Evolutionary conservation across 805 yeast genomes (phyloP).

Genomic region (Blastobotrys americana): DNA sequence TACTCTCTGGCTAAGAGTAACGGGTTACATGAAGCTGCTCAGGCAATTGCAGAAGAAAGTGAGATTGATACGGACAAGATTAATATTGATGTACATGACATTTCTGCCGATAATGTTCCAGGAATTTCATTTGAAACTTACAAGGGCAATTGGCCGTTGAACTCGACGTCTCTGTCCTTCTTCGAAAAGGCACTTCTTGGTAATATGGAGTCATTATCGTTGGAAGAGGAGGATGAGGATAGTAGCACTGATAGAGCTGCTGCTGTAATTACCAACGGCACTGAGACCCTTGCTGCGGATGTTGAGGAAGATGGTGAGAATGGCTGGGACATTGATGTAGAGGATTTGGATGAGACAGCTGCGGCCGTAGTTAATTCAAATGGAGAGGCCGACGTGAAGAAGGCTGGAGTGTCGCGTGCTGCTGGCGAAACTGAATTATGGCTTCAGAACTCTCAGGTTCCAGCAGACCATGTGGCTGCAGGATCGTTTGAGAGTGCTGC

Average conservation of each 20-base stretch:
- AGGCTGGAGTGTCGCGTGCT: too few species aligned
- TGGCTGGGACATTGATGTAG: constrained; percentile 50
- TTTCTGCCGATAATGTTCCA: constrained; percentile 33
- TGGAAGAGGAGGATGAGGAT: constrained; percentile 37
- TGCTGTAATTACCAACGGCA: constrained; percentile 19
- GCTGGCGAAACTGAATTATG: constrained; percentile 62
- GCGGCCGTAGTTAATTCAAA: constrained; percentile 29
- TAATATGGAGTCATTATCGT: constrained; percentile 56
- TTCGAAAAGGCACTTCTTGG: constrained; percentile 82
- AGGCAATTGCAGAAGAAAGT: constrained; percentile 60
- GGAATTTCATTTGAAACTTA: constrained; percentile 42
- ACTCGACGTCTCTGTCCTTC: constrained; percentile 62
- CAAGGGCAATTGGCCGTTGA: constrained; percentile 71
- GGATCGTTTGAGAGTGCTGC: constrained; percentile 97
- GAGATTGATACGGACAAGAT: constrained; percentile 60
- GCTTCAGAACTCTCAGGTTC: constrained; percentile 81
- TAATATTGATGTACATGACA: constrained; percentile 43
- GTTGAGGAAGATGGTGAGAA: constrained; percentile 83
- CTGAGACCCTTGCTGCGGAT: constrained; percentile 26
- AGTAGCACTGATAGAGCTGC: constrained; percentile 19
- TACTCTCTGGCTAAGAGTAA: constrained; percentile 86
- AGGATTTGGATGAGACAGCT: constrained; percentile 48
- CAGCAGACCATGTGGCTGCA: constrained; percentile 91
- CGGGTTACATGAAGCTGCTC: constrained; percentile 72
- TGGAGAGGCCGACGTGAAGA: constrained; percentile 18